These are phyloP conservation scores for Striga hermonthica DNA, from an alignment of 305 asterid species.

Conservation along the genomic window DNA sequence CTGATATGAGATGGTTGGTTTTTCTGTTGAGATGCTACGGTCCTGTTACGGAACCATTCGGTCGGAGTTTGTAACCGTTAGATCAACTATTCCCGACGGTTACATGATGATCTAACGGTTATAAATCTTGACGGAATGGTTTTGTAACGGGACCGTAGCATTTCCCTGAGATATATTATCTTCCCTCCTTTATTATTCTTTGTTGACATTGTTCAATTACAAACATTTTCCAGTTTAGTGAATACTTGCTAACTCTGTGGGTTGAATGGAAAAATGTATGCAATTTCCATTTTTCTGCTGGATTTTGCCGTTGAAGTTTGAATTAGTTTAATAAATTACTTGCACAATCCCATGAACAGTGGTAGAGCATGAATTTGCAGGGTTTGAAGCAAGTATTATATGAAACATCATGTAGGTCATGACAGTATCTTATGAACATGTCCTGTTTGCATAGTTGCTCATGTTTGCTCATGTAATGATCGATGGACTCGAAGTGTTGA, in stretches of 20 bases:
- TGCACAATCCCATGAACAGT: background rate
- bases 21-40: background rate
- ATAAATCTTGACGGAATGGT: too few species aligned
- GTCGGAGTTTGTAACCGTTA: too few species aligned
- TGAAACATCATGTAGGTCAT: background rate
- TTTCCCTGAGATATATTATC: too few species aligned
- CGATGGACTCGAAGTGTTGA: too few species aligned
- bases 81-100: too few species aligned
- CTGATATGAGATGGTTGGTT: background rate
- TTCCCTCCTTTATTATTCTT: too few species aligned
- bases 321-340: background rate
- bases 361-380: background rate
- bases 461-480: slow-evolving; percentile 5
- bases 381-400: background rate
- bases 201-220: background rate
- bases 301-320: background rate
- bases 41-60: too few species aligned
- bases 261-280: background rate
- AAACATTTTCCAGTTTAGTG: background rate
- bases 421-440: background rate
- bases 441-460: background rate
- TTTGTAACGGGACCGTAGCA: too few species aligned
- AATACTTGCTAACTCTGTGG: background rate
- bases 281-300: background rate
- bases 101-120: too few species aligned